Percentiles rank a stretch among this genome's conserved stretches.
phyloP scores from a whole-genome alignment of 345 rosid genomes.

The Psidium guajava region DNA sequence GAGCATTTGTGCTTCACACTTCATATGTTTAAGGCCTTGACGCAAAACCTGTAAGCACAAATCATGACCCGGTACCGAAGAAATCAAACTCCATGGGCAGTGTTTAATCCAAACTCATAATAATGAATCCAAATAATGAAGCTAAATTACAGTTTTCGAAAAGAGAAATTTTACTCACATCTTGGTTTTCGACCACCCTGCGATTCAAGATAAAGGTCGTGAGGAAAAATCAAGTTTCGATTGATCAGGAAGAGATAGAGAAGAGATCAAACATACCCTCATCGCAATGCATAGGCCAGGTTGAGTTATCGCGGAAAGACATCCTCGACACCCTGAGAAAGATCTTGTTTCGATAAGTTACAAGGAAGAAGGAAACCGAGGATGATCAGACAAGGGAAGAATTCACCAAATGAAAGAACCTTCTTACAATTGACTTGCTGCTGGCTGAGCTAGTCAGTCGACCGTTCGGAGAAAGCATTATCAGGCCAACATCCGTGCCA shows the following conservation, averaged over 20 bases:
- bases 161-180: neutral
- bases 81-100: no score
- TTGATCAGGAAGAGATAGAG: neutral
- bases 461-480: slow-evolving; percentile 17
- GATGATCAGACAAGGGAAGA: neutral
- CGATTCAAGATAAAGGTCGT: neutral
- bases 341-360: neutral
- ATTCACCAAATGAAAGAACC: neutral
- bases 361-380: neutral
- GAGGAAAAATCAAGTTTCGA: neutral
- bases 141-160: neutral
- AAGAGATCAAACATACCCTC: neutral
- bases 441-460: slow-evolving; percentile 4
- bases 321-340: slow-evolving; percentile 11
- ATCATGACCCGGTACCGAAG: no score
- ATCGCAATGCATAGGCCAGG: neutral
- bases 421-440: slow-evolving; percentile 11
- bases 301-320: slow-evolving; percentile 5
- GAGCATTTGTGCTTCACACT: slow-evolving; percentile 11
- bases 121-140: neutral
- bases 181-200: neutral
- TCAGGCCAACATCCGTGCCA: slow-evolving; percentile 8
- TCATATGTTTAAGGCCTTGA: slow-evolving; percentile 6
- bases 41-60: slow-evolving; percentile 1
- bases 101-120: no score